Percentiles rank a stretch among this genome's conserved stretches.
Conservation (phyloP, 768 basidiomycete genomes). For the Tricholoma terreum region DNA sequence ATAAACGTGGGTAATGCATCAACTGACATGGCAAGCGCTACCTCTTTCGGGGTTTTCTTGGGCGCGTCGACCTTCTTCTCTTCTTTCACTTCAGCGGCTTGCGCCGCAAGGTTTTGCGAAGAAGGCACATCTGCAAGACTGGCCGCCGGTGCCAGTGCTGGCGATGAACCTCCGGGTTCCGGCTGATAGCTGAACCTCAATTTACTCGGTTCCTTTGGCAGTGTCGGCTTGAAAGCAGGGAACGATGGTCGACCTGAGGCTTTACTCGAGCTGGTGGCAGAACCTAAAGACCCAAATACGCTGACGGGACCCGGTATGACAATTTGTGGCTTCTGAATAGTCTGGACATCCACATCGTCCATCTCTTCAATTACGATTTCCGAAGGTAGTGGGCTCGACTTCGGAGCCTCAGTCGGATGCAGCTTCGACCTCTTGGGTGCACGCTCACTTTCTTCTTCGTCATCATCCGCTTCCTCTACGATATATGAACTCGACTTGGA, state of each 20-base stretch:
- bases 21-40: slow-evolving; percentile 26
- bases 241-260: slow-evolving; percentile 21
- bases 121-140: slow-evolving; percentile 6
- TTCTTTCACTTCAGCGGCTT: not conserved
- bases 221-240: slow-evolving; percentile 43
- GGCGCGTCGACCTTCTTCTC: not conserved
- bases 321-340: slow-evolving; percentile 14
- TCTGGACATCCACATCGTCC: slow-evolving; percentile 27
- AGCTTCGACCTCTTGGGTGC: slow-evolving; percentile 51
- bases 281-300: not conserved
- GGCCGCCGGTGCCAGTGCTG: slow-evolving; percentile 17
- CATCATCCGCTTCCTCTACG: slow-evolving; percentile 37
- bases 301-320: not conserved
- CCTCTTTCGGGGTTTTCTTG: slow-evolving; percentile 19
- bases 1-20: slow-evolving; percentile 35
- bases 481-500: slow-evolving; percentile 12
- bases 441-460: slow-evolving; percentile 37
- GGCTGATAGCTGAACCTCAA: slow-evolving; percentile 69
- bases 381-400: slow-evolving; percentile 4
- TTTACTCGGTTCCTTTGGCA: slow-evolving; percentile 77
- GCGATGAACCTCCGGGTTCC: slow-evolving; percentile 34
- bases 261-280: slow-evolving; percentile 14
- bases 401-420: slow-evolving; percentile 21
- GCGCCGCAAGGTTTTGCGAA: not conserved
- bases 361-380: slow-evolving; percentile 32